A percentile compares a stretch with the other conserved stretches of the same genome.
phyloP scores from a whole-genome alignment of 306 rosid species.

The Begonia peltatifolia region DNA sequence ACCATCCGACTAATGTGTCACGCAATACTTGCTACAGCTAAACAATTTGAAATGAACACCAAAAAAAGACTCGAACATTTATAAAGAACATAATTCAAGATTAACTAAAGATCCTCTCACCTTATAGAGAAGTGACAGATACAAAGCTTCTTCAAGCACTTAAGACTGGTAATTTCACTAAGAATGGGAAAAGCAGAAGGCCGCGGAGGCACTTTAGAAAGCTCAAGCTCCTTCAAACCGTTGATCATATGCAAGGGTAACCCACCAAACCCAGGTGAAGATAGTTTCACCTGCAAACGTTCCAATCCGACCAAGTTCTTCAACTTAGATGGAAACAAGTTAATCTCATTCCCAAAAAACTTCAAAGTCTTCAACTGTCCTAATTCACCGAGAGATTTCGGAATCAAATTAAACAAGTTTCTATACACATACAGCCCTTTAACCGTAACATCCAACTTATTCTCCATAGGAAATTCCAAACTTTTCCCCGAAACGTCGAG shows the following conservation, averaged over 20 bases:
- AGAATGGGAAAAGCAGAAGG: slow-evolving; percentile 74
- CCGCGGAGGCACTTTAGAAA: slow-evolving; percentile 66
- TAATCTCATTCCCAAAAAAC: slow-evolving; percentile 84
- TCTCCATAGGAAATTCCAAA: slow-evolving; percentile 38
- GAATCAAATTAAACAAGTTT: slow-evolving; percentile 67
- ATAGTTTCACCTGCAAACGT: slow-evolving; percentile 62
- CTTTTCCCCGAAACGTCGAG: slow-evolving; percentile 59
- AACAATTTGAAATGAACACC: no score
- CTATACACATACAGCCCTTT: slow-evolving; percentile 55
- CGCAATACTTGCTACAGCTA: no score
- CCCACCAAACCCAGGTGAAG: slow-evolving; percentile 76
- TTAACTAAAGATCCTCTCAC: slow-evolving; percentile 15
- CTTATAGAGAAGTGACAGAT: slow-evolving; percentile 81
- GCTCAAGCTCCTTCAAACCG: slow-evolving; percentile 81
- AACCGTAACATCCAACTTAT: slow-evolving; percentile 23
- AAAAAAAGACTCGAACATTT: no score
- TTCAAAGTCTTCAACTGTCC: slow-evolving; percentile 55
- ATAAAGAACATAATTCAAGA: no score
- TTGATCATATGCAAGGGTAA: slow-evolving; percentile 46
- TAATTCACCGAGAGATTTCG: slow-evolving; percentile 39
- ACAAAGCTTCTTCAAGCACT: slow-evolving; percentile 65
- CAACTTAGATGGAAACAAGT: slow-evolving; percentile 56
- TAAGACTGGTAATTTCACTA: slow-evolving; percentile 61
- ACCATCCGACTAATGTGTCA: no score
- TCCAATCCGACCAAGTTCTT: slow-evolving; percentile 49